A percentile compares a stretch with the other conserved stretches of the same genome.
These are phyloP conservation scores for Aurinia saxatilis DNA, from an alignment of 345 rosid species.

Conservation along the genomic window DNA sequence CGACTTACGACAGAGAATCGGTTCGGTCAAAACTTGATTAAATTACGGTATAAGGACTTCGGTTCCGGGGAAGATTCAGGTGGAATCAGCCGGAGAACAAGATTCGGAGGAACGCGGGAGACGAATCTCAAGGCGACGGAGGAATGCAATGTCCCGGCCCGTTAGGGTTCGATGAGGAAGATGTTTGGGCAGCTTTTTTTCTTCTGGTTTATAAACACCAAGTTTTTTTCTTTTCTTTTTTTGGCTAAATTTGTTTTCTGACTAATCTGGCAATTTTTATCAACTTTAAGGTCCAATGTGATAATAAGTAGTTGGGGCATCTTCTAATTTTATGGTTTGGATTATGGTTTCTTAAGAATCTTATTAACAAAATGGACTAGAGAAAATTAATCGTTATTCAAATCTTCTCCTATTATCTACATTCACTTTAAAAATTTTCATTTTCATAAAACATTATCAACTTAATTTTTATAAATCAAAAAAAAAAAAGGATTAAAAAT, in stretches of 20 bases:
- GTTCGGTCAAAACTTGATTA: constrained; percentile 14
- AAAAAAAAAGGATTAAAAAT: no score
- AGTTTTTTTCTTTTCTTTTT: background rate
- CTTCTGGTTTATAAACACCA: constrained; percentile 31
- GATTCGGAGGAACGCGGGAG: background rate
- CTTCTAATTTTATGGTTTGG: background rate
- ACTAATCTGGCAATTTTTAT: background rate
- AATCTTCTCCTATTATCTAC: no score
- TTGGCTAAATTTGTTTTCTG: constrained; percentile 10
- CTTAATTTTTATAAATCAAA: no score
- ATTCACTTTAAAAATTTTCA: no score
- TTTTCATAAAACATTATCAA: no score
- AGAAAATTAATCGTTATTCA: no score
- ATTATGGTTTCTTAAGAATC: no score
- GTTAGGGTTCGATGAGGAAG: constrained; percentile 29
- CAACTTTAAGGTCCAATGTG: background rate
- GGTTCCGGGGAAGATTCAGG: constrained; percentile 19
- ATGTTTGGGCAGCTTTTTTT: constrained; percentile 24
- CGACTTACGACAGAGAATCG: constrained; percentile 24
- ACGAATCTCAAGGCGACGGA: constrained; percentile 5
- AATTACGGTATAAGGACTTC: constrained; percentile 26
- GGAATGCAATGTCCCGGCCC: constrained; percentile 26
- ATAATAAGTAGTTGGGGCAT: background rate
- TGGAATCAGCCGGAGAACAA: constrained; percentile 14
- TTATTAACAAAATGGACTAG: no score